Percentiles rank a stretch among this genome's conserved stretches.
These are phyloP conservation scores for Jatropha podagrica DNA, from an alignment of 441 rosid species.

Conservation along the genomic window DNA sequence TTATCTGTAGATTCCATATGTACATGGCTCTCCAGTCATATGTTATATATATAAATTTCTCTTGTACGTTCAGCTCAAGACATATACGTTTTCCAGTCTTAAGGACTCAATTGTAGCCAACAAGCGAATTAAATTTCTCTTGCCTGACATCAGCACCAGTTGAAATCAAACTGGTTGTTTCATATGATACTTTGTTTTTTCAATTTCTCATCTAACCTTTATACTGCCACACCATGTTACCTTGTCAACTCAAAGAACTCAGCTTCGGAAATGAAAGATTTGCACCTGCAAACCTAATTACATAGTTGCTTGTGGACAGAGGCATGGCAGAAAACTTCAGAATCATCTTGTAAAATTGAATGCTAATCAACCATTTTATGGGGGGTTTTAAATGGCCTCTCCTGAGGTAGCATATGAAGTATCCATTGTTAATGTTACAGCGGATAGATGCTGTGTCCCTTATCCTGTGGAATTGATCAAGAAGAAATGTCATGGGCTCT, in stretches of 20 bases:
- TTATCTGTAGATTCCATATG: neutral
- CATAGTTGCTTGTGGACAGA: neutral
- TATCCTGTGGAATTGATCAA: conserved; percentile 44
- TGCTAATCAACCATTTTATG: neutral
- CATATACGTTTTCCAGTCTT: neutral
- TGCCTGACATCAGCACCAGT: neutral
- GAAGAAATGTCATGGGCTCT: conserved; percentile 36
- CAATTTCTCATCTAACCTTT: neutral
- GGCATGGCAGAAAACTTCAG: neutral
- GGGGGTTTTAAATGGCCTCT: neutral
- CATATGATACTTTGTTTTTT: neutral
- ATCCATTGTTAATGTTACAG: conserved; percentile 32
- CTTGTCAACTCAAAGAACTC: neutral
- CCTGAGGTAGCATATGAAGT: conserved; percentile 1
- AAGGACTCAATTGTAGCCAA: no score
- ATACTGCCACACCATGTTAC: neutral
- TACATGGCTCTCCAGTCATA: neutral
- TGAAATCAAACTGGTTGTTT: neutral
- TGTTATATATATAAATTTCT: neutral
- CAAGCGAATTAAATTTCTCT: neutral
- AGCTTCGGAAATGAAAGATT: conserved; percentile 10
- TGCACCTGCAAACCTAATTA: neutral
- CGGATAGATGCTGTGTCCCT: conserved; percentile 52
- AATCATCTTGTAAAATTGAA: neutral
- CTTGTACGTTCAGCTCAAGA: no score